Percentiles rank a stretch among this genome's conserved stretches.
Evolutionary conservation across 23 red algal species (phyloP).

Genomic region (Gracilaria gracilis): DNA sequence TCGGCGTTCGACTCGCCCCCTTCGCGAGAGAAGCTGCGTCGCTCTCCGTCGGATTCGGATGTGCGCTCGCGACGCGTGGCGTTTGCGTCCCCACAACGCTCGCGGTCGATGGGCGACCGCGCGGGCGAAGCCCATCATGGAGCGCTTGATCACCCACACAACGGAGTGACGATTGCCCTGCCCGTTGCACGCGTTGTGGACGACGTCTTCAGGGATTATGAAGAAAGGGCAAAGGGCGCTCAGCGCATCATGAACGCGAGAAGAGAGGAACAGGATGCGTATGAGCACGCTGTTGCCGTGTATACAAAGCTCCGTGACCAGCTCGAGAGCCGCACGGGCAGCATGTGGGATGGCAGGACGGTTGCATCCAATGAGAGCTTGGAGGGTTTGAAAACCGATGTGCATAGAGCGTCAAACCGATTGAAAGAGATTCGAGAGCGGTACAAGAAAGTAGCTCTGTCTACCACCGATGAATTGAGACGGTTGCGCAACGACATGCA

Average conservation of each 20-base stretch:
- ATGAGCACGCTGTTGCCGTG: constrained; percentile 74
- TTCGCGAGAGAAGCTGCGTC: not conserved
- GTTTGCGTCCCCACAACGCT: not conserved
- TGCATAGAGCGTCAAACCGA: constrained; percentile 17
- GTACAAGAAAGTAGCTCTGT: constrained; percentile 50
- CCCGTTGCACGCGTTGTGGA: constrained; percentile 31
- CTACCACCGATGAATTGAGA: constrained; percentile 73
- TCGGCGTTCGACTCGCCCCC: not conserved
- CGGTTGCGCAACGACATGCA: constrained; percentile 72
- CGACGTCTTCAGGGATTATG: constrained; percentile 69
- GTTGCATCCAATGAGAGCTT: constrained; percentile 31
- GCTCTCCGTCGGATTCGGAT: not conserved
- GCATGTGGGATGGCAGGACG: constrained; percentile 64
- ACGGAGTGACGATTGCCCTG: not conserved
- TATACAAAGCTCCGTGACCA: constrained; percentile 75
- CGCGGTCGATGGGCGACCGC: not conserved
- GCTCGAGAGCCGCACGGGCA: constrained; percentile 60
- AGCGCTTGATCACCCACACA: not conserved
- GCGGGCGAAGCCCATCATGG: not conserved
- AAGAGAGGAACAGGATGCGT: constrained; percentile 77
- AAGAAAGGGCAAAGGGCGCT: constrained; percentile 62
- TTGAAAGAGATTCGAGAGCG: constrained; percentile 55
- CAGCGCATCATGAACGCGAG: constrained; percentile 71
- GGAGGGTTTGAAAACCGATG: constrained; percentile 58
- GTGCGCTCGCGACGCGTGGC: not conserved